phyloP scores from a whole-genome alignment of 306 rosid species.

The Acacia crassicarpa region DNA sequence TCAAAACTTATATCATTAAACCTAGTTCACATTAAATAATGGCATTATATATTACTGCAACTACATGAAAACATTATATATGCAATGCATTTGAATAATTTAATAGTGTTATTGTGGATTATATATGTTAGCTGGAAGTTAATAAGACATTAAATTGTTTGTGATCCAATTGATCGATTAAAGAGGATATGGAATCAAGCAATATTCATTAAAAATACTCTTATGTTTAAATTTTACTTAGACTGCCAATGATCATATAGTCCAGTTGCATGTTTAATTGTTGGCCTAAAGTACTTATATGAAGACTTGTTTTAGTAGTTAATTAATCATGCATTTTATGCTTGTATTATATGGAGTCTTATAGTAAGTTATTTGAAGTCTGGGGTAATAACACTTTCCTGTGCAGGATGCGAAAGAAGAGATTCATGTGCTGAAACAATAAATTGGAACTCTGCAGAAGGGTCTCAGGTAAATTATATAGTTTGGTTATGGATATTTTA shows the following conservation, averaged over 20 bases:
- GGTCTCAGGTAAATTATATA: slow-evolving; percentile 63
- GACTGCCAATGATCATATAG: too few relatives aligned
- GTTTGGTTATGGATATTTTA: neutral
- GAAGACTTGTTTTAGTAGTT: neutral
- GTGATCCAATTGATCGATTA: neutral
- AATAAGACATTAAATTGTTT: neutral
- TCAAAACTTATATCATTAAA: neutral
- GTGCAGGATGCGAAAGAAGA: slow-evolving; percentile 70
- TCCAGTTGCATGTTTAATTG: too few relatives aligned
- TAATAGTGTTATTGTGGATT: neutral
- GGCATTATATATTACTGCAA: neutral
- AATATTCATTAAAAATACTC: neutral
- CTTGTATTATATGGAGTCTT: neutral
- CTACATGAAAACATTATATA: too few relatives aligned
- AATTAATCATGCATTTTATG: neutral
- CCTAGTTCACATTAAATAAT: neutral
- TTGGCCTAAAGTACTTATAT: too few relatives aligned
- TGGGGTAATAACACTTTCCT: neutral
- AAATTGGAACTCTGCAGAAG: slow-evolving; percentile 68
- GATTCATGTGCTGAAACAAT: slow-evolving; percentile 57
- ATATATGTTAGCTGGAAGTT: neutral
- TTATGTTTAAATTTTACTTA: too few relatives aligned
- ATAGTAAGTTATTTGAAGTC: neutral
- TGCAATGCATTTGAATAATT: too few relatives aligned
- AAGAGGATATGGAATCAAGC: neutral